phyloP scores from a whole-genome alignment of 495 filamentous ascomycete genomes.

The Neurospora sp. region DNA sequence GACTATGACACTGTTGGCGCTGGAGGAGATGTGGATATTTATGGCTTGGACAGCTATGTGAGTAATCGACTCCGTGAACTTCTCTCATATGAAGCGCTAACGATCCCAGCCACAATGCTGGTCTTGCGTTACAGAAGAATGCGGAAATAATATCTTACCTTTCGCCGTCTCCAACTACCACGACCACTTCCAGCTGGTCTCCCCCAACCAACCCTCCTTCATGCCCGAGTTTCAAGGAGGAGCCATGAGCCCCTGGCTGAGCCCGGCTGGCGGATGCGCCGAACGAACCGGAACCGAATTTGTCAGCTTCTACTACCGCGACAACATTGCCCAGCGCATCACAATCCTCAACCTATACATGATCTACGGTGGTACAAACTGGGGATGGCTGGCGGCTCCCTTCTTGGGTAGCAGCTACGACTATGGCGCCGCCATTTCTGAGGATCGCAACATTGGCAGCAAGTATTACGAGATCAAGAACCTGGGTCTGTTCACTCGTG shows the following conservation, averaged over 20 bases:
- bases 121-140: slow-evolving; percentile 45
- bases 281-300: slow-evolving; percentile 35
- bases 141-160: slow-evolving; percentile 38
- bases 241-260: slow-evolving; percentile 50
- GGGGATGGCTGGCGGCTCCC: slow-evolving; percentile 27
- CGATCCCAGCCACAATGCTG: slow-evolving; percentile 41
- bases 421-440: slow-evolving; percentile 49
- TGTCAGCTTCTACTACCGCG: slow-evolving; percentile 48
- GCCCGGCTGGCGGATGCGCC: slow-evolving; percentile 39
- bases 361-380: slow-evolving; percentile 50
- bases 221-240: slow-evolving; percentile 58
- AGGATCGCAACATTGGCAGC: slow-evolving; percentile 42
- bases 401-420: slow-evolving; percentile 40
- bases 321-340: slow-evolving; percentile 37
- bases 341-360: slow-evolving; percentile 39
- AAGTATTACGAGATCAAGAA: slow-evolving; percentile 55
- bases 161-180: slow-evolving; percentile 7
- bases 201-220: slow-evolving; percentile 37
- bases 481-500: slow-evolving; percentile 44
- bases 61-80: not conserved
- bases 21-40: slow-evolving; percentile 47
- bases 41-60: slow-evolving; percentile 46
- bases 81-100: not conserved
- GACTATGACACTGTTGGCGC: slow-evolving; percentile 32
- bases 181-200: slow-evolving; percentile 4